phyloP scores from a whole-genome alignment of 129 eudicot species.

The Flaveria trinervia region DNA sequence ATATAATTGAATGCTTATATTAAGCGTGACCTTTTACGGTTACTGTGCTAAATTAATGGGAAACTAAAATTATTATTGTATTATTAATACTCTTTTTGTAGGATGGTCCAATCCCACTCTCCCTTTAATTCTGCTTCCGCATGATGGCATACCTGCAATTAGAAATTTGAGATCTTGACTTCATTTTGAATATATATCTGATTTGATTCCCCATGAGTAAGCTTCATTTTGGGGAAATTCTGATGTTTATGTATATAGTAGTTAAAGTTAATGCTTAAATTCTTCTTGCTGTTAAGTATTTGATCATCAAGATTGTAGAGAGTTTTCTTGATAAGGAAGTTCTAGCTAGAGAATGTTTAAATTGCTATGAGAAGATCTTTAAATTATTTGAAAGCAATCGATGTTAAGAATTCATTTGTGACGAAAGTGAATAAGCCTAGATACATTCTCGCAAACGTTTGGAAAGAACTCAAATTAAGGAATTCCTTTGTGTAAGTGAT shows the following conservation, averaged over 20 bases:
- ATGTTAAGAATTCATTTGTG: no score
- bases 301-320: background rate
- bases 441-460: no score
- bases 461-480: no score
- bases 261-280: background rate
- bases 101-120: conserved; percentile 6
- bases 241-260: no score
- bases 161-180: background rate
- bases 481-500: no score
- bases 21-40: conserved; percentile 9
- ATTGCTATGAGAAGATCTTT: no score
- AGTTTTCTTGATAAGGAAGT: background rate
- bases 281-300: background rate
- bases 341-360: background rate
- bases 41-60: conserved; percentile 4
- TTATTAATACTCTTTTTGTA: background rate
- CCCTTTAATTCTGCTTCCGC: background rate
- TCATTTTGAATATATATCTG: background rate
- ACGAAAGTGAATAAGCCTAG: no score
- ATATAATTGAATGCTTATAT: background rate
- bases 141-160: background rate
- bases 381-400: no score
- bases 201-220: background rate
- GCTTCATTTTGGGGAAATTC: background rate
- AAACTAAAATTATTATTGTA: background rate